Evolutionary conservation across 805 yeast species (phyloP), one percentile per base, ranked within the genome.

Genomic region (Lachancea sp.): DNA sequence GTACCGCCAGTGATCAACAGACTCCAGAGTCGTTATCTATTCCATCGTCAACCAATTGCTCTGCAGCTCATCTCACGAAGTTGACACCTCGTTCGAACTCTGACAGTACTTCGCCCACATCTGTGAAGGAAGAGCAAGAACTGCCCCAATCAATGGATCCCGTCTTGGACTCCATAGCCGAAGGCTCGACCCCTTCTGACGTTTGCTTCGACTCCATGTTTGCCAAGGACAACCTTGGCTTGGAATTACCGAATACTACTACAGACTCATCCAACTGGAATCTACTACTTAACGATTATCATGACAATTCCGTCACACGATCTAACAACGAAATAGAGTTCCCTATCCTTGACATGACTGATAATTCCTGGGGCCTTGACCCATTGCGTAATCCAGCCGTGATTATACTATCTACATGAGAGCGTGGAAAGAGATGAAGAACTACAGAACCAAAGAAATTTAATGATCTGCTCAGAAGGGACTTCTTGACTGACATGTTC

Each of bases 331-430:
- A 41, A 15, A 34, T 15, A 19, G 35, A 33, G 24, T 33, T 28
- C 19, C 38, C 33, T 52, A 44, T 40, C 38, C 16, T 40, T 9
- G 43, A 29, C 34, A 34, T 34, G 43, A 40, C 43, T 46, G 64
- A 60, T 49, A 54, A 54, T 52, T 59, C 61, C 45, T 56, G 51
- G 51, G 67, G 50, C 41, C 58, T 63, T 54, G 68, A 61, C 56
- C 65, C 63, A 64, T 64, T 65, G 70, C 69, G 70, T 63, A 63
- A 65, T 65, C 69, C 70, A 65, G 70, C 60, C 58, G 70, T 52
- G 70, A 63, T 65, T 36, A 61, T 60, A 67, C 36, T 39, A n/a
- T 11, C 16, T 9, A 28, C 8, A 19, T 30, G 21, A 30, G 35
- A 37, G 30, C 17, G 17, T 23, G 21, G 15, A 17, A n/a, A 29